Evolutionary conservation across 176 grass and related monocot species (phyloP), one percentile per base, ranked within the genome.

Genomic region (Musa troglodytarum): DNA sequence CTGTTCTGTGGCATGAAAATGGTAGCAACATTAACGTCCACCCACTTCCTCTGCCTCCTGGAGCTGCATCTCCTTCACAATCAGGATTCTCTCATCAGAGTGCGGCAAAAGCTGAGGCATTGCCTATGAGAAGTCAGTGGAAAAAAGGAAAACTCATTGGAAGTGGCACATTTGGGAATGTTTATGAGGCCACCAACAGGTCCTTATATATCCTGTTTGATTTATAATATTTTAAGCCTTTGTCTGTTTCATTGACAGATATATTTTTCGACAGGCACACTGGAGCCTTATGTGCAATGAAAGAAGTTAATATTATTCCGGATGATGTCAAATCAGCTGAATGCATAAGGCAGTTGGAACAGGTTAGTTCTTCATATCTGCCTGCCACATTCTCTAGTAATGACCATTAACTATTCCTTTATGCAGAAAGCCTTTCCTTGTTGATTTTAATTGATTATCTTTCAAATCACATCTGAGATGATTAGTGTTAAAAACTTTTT

Each of bases 231-330:
- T 49, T 73, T 61, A 52, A 1, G 19, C 51, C 23, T 53, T 16
- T 77, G 66, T 80, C 16, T 26, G 61, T 63, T 68, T 77, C 54
- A 73, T 89, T 56, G 14, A 52, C 50, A 80, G 17, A 20, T 81
- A 53, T 29, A 52, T 54, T 83, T 86, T 81, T 78, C 56, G 73
- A 63, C 76, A 96, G 93, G 78, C 77, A 93, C 53, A 97, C 90
- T 80, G 94, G 94, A 79, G 94, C 94, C 69, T 85, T 93, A 66
- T 97, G 94, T 90, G 94, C 94, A 54, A 97, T 97, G 94, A 97
- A 97, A 79, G 94, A 97, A 79, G 94, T 97, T 10, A 97, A 97
- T 87, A 91, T 97, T 69, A 97, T 97, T 88, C 94, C 87, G 43
- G 94, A 97, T 69, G 94, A 97, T 81, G 85, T 77, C 51, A 91